Base-by-base conservation (phyloP, 371 early-diverging fungal species). In the Actinomucor elegans region DNA sequence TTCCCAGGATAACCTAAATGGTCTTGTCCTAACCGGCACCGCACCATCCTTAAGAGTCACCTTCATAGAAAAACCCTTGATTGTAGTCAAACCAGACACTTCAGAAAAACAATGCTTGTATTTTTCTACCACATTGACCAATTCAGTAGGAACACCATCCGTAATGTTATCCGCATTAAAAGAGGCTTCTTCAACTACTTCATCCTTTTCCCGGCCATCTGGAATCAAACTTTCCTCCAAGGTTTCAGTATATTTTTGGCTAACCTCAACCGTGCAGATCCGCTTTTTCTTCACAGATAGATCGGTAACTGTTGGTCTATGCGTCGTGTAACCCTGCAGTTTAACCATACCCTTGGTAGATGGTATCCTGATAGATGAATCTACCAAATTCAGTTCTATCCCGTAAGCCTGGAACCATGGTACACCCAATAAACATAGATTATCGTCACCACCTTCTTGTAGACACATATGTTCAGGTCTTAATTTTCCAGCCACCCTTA, bases 361-460 rank as follows among this genome's bases (percentile, higher is more conserved):
- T 15, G 61, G 61, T 6, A 61, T 31, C 9, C 15, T 15, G 3
- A 61, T 52, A 24, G 23, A 17, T 0, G 44, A 41, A 0, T 36
- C 23, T 2, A 7, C 28, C 7, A 47, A 12, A 24, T 54, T 29
- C 0, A 46, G 6, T 4, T 33, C 34, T 7, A 65, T 28, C 26
- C 57, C 54, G 49, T 59, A 57, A 0, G 56, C 48, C 20, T 50
- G 51, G 29, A 65, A 52, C 46, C 55, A 65, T 9, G 59, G 52
- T 4, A 59, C 31, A 20, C 65, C 65, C 0, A 65, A 9, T 1
- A 59, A 14, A 41, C 52, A 53, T 1, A 57, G 20, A 15, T 57
- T 41, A 24, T 35, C 44, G n/a, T 36, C 15, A n/a, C 15, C 42
- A 28, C 20, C 2, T 20, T 12, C 15, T 14, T 32, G n/a, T 6